Evolutionary conservation across 2,329 filamentous ascomycete genomes (phyloP).

Genomic region (Emydomyces testavorans): DNA sequence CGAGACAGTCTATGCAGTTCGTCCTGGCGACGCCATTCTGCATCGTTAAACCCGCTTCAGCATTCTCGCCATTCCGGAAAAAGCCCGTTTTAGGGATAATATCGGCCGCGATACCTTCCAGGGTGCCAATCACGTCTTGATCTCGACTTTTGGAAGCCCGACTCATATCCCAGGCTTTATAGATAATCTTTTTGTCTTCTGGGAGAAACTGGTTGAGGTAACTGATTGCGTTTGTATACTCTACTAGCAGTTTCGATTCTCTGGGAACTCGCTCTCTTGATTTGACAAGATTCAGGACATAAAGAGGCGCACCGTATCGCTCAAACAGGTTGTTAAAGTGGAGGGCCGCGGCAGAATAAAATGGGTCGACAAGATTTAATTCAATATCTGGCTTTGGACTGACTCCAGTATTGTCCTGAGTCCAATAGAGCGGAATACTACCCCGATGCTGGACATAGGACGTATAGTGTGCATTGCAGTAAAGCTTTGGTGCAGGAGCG

Average conservation of each 20-base stretch:
- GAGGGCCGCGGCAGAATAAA: slow-evolving; percentile 81
- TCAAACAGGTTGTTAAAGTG: slow-evolving; percentile 94
- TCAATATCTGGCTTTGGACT: slow-evolving; percentile 95
- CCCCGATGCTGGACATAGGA: slow-evolving; percentile 95
- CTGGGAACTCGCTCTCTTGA: slow-evolving; percentile 74
- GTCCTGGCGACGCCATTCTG: slow-evolving; percentile 91
- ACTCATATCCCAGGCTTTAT: slow-evolving; percentile 98
- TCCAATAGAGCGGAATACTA: slow-evolving; percentile 95
- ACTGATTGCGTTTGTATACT: slow-evolving; percentile 74
- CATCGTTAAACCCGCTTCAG: slow-evolving; percentile 52
- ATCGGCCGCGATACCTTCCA: slow-evolving; percentile 80
- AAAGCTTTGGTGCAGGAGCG: slow-evolving; percentile 71
- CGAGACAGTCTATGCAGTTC: slow-evolving; percentile 95
- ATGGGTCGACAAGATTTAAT: slow-evolving; percentile 88
- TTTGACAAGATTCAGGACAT: slow-evolving; percentile 85
- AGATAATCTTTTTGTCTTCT: slow-evolving; percentile 69
- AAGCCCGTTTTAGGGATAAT: slow-evolving; percentile 80
- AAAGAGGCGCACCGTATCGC: slow-evolving; percentile 83
- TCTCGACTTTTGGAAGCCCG: slow-evolving; percentile 83
- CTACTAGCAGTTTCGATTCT: slow-evolving; percentile 78
- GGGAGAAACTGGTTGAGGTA: slow-evolving; percentile 95
- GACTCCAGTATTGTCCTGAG: slow-evolving; percentile 87
- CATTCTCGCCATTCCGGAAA: slow-evolving; percentile 79
- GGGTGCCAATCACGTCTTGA: slow-evolving; percentile 83
- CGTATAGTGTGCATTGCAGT: slow-evolving; percentile 81